Conservation (phyloP, 2,329 filamentous ascomycete species). For the Helminthosporium solani region DNA sequence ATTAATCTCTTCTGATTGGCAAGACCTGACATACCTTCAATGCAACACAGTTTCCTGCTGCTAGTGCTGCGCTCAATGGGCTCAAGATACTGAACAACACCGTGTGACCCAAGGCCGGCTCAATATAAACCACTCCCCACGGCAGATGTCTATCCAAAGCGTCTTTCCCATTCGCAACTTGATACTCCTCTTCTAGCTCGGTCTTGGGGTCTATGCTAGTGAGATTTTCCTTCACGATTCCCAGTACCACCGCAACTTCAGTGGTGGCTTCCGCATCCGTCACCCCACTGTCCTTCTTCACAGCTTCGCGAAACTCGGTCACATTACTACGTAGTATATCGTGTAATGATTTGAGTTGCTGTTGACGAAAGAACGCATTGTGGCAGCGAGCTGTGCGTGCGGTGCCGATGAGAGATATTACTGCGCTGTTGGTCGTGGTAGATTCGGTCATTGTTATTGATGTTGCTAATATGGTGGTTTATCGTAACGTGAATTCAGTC, state of each 20-base stretch:
- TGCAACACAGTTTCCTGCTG: slow-evolving; percentile 54
- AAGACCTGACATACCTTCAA: slow-evolving; percentile 45
- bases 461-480: not conserved
- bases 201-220: slow-evolving; percentile 41
- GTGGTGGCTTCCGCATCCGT: slow-evolving; percentile 42
- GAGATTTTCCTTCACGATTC: slow-evolving; percentile 45
- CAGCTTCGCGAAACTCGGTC: slow-evolving; percentile 42
- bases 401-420: slow-evolving; percentile 42
- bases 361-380: slow-evolving; percentile 50
- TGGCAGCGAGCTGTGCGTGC: slow-evolving; percentile 48
- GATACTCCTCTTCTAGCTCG: slow-evolving; percentile 46
- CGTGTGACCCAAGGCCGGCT: slow-evolving; percentile 49
- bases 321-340: slow-evolving; percentile 40
- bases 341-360: slow-evolving; percentile 49
- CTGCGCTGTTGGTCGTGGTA: slow-evolving; percentile 22
- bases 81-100: slow-evolving; percentile 50
- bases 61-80: slow-evolving; percentile 50
- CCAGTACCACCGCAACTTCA: slow-evolving; percentile 47
- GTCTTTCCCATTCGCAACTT: slow-evolving; percentile 44
- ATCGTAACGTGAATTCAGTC: too few relatives aligned
- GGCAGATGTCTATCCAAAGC: slow-evolving; percentile 36
- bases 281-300: slow-evolving; percentile 43
- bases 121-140: slow-evolving; percentile 51
- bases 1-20: not conserved
- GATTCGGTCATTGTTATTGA: slow-evolving; percentile 11